Evolutionary conservation across 805 yeast genomes (phyloP).

Genomic region (Teunomyces stri): DNA sequence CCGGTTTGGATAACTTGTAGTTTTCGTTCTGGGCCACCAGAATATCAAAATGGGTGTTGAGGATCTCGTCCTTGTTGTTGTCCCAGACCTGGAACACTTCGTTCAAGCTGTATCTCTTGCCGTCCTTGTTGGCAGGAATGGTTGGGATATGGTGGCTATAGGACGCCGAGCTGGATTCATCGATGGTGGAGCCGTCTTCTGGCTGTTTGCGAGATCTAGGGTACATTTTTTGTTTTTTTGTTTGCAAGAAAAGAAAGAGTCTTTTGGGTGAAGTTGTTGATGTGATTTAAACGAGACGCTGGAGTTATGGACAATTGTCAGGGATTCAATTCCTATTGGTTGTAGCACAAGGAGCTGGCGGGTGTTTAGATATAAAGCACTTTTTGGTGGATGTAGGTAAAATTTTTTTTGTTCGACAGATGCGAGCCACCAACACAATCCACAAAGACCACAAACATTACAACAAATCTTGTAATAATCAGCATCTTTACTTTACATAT

Average conservation of each 20-base stretch:
- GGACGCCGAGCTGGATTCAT: neutral
- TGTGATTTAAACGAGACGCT: neutral
- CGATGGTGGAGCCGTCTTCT: neutral
- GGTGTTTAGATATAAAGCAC: too few relatives aligned
- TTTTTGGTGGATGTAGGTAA: neutral
- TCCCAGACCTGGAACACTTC: slow-evolving; percentile 56
- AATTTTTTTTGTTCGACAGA: slow-evolving; percentile 4
- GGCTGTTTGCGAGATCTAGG: slow-evolving; percentile 4
- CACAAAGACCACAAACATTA: too few relatives aligned
- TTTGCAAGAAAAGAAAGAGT: neutral
- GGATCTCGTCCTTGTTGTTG: slow-evolving; percentile 25
- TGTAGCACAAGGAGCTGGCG: neutral
- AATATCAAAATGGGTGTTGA: slow-evolving; percentile 12
- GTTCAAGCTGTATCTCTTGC: slow-evolving; percentile 47
- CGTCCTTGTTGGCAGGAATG: slow-evolving; percentile 38
- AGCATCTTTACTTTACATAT: too few relatives aligned
- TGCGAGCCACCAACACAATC: neutral
- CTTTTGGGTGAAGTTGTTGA: neutral
- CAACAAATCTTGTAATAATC: too few relatives aligned
- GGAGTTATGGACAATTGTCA: neutral
- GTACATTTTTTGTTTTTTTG: neutral
- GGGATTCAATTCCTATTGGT: slow-evolving; percentile 2
- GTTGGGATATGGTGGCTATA: slow-evolving; percentile 2
- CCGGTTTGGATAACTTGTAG: slow-evolving; percentile 30
- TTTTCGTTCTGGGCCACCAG: slow-evolving; percentile 23